These are phyloP conservation scores for Hemisphaericaspora xylanilytica DNA, from an alignment of 1,139 yeast genomes.

Conservation along the genomic window DNA sequence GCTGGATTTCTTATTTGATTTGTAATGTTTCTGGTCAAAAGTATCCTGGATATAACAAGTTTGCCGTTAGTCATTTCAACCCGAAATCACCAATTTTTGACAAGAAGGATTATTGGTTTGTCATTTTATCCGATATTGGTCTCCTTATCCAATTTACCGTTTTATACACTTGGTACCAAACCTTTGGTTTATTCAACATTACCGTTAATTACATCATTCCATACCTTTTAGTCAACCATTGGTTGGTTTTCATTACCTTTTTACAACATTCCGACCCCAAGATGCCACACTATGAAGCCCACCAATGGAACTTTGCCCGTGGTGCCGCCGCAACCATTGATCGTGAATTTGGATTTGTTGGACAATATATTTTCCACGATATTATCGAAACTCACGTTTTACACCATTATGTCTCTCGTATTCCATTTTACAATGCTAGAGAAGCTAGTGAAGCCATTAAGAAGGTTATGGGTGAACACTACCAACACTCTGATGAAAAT, in stretches of 20 bases:
- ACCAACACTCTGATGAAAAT: constrained; percentile 50
- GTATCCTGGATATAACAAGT: constrained; percentile 34
- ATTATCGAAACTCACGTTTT: constrained; percentile 64
- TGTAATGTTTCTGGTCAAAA: constrained; percentile 57
- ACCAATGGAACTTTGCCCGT: constrained; percentile 62
- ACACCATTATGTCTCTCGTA: constrained; percentile 61
- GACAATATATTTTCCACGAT: constrained; percentile 58
- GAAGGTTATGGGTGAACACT: constrained; percentile 60
- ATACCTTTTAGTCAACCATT: constrained; percentile 57
- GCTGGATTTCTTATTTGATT: constrained; percentile 48
- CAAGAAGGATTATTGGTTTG: constrained; percentile 53
- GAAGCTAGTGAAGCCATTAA: constrained; percentile 58
- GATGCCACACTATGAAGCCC: constrained; percentile 57
- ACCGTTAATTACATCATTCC: constrained; percentile 55
- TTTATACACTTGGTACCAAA: constrained; percentile 48
- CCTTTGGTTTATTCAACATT: constrained; percentile 47
- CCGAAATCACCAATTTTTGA: constrained; percentile 56
- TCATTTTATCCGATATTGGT: constrained; percentile 55
- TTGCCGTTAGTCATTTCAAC: constrained; percentile 44
- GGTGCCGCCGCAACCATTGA: constrained; percentile 69
- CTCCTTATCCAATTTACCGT: constrained; percentile 37
- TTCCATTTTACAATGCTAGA: constrained; percentile 62
- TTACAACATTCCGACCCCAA: constrained; percentile 59
- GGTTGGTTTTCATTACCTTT: constrained; percentile 62
- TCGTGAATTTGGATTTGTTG: constrained; percentile 59